phyloP scores from a whole-genome alignment of 371 early-diverging fungal genomes.

The Mucor racemosus region DNA sequence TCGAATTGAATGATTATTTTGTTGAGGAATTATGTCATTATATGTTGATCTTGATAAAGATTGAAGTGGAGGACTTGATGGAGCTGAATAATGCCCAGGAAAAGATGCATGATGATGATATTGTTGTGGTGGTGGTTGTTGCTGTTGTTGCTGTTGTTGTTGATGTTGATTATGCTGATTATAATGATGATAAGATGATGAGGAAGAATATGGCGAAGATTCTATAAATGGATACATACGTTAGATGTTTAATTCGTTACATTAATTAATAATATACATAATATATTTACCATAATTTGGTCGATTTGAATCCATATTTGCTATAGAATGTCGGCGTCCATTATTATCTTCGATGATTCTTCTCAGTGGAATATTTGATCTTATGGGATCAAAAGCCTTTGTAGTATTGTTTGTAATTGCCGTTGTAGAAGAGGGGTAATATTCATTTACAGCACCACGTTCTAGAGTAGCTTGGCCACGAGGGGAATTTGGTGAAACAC shows the following conservation, averaged over 20 bases:
- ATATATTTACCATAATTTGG: not conserved
- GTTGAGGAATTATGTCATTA: not conserved
- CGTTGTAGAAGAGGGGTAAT: not conserved
- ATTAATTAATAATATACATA: not conserved
- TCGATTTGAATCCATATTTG: constrained; percentile 12
- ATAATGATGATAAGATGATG: no score
- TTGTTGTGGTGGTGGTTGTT: not conserved
- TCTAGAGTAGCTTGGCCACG: constrained; percentile 11
- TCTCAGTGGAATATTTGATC: constrained; percentile 7
- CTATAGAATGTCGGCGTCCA: constrained; percentile 18
- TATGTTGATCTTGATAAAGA: not conserved
- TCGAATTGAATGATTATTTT: not conserved
- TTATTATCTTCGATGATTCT: not conserved
- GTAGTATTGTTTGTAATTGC: not conserved
- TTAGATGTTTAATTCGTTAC: no score
- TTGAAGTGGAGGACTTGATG: constrained; percentile 18
- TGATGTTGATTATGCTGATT: not conserved
- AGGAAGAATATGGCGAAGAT: no score
- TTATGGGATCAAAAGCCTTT: constrained; percentile 9
- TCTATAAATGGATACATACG: no score
- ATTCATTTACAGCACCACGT: constrained; percentile 14
- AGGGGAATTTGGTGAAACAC: constrained; percentile 22
- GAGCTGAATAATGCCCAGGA: constrained; percentile 18
- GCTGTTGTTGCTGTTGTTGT: not conserved
- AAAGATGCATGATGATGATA: not conserved